Percentiles rank a stretch among this genome's conserved stretches.
Evolutionary conservation across 2,329 filamentous ascomycete genomes (phyloP).

Genomic region (Alternaria incomplexa): DNA sequence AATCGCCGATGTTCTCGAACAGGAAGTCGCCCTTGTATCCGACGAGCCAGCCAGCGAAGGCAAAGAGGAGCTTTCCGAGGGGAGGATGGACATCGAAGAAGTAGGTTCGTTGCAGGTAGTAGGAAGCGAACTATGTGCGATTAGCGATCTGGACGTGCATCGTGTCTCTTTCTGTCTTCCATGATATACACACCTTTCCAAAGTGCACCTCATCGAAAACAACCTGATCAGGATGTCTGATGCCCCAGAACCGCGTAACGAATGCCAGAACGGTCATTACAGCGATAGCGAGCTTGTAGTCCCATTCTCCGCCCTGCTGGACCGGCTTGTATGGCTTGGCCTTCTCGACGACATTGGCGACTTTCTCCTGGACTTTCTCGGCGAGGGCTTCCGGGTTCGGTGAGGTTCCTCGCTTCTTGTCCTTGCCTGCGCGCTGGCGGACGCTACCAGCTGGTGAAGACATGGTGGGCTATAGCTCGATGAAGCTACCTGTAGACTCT

Average conservation of each 20-base stretch:
- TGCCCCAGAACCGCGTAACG: slow-evolving; percentile 92
- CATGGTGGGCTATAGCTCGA: slow-evolving; percentile 38
- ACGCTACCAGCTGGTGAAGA: slow-evolving; percentile 46
- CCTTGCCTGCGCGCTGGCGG: slow-evolving; percentile 47
- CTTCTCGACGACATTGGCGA: slow-evolving; percentile 35
- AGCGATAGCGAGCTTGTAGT: slow-evolving; percentile 79
- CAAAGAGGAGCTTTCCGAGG: slow-evolving; percentile 97
- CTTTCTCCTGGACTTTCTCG: slow-evolving; percentile 41
- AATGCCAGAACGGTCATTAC: slow-evolving; percentile 86
- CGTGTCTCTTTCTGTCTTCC: background rate
- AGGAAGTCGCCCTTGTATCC: slow-evolving; percentile 97
- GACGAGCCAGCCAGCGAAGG: slow-evolving; percentile 94
- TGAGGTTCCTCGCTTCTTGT: slow-evolving; percentile 47
- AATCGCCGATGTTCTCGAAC: slow-evolving; percentile 99
- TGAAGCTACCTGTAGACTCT: slow-evolving; percentile 32
- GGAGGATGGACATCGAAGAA: slow-evolving; percentile 99
- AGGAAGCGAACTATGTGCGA: slow-evolving; percentile 58
- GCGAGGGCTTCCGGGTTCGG: slow-evolving; percentile 41
- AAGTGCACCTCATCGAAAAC: slow-evolving; percentile 99
- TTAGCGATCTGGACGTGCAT: slow-evolving; percentile 22
- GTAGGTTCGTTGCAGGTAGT: slow-evolving; percentile 95
- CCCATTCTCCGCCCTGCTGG: slow-evolving; percentile 68
- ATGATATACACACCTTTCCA: slow-evolving; percentile 76
- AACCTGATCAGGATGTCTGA: slow-evolving; percentile 92
- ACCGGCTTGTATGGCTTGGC: slow-evolving; percentile 41